Conservation (phyloP, 2,329 filamentous ascomycete species). For the Nigrospora osmanthi region DNA sequence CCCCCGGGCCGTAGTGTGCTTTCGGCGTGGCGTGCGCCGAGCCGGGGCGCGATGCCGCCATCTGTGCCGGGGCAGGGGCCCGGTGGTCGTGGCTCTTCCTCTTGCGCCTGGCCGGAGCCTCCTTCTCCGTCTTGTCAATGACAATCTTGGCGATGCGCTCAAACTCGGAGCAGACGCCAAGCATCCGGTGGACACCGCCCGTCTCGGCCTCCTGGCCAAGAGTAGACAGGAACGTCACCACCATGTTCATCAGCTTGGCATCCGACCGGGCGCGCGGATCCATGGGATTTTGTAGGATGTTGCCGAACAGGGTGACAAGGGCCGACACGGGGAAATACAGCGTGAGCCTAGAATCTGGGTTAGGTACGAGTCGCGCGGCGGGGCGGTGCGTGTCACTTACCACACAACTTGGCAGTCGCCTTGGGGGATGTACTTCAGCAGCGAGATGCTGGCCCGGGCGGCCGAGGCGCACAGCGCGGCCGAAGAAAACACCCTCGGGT, state of each 20-base stretch:
- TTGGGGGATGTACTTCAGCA: slow-evolving; percentile 93
- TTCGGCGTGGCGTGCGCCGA: slow-evolving; percentile 17
- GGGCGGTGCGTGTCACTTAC: slow-evolving; percentile 42
- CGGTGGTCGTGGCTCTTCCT: slow-evolving; percentile 60
- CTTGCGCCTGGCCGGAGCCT: slow-evolving; percentile 73
- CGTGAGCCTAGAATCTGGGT: slow-evolving; percentile 56
- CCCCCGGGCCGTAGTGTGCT: slow-evolving; percentile 20
- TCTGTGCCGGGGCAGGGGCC: slow-evolving; percentile 10
- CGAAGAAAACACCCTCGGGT: slow-evolving; percentile 90
- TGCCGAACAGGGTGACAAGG: slow-evolving; percentile 89
- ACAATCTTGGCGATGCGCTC: slow-evolving; percentile 88
- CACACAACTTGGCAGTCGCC: slow-evolving; percentile 93
- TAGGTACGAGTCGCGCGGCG: slow-evolving; percentile 12
- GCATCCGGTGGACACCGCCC: slow-evolving; percentile 86
- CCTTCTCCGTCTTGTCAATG: slow-evolving; percentile 84
- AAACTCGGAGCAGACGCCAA: slow-evolving; percentile 91
- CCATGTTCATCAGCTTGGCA: slow-evolving; percentile 82
- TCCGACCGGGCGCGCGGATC: slow-evolving; percentile 85
- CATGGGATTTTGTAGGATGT: slow-evolving; percentile 90
- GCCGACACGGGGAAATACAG: slow-evolving; percentile 95
- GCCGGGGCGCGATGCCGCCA: slow-evolving; percentile 10
- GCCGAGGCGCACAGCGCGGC: slow-evolving; percentile 89
- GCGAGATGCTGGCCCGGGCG: slow-evolving; percentile 82
- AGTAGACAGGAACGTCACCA: slow-evolving; percentile 86
- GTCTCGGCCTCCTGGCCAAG: slow-evolving; percentile 85